Conservation (phyloP, 176 grass and related monocot genomes). For the Chloris gayana region DNA sequence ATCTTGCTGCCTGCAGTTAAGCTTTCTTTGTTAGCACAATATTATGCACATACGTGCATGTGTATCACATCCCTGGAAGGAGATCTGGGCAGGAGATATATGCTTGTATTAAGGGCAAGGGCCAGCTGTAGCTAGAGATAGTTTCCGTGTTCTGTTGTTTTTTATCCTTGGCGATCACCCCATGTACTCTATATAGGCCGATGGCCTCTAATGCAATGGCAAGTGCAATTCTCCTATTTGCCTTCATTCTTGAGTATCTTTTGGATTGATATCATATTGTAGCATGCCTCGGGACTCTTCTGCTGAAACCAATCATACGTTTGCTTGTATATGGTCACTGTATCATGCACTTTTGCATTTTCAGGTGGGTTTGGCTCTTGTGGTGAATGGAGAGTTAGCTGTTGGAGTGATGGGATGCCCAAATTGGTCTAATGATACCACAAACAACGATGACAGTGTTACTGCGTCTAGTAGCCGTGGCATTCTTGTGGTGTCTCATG, state of each 20-base stretch:
- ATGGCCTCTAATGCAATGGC: too few relatives aligned
- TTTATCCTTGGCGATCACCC: too few relatives aligned
- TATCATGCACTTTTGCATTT: slow-evolving; percentile 37
- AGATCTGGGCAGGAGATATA: too few relatives aligned
- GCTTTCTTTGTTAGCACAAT: too few relatives aligned
- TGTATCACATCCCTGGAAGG: too few relatives aligned
- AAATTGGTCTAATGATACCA: slow-evolving; percentile 66
- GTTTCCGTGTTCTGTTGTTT: too few relatives aligned
- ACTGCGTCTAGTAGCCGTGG: slow-evolving; percentile 38
- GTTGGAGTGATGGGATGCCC: slow-evolving; percentile 89
- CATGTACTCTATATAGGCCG: too few relatives aligned
- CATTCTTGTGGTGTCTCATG: slow-evolving; percentile 79
- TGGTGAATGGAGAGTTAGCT: slow-evolving; percentile 74
- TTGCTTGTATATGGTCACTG: slow-evolving; percentile 7
- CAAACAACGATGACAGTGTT: slow-evolving; percentile 18
- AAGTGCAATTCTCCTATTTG: too few relatives aligned
- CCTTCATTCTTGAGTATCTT: not conserved
- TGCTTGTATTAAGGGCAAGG: too few relatives aligned
- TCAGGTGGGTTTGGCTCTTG: slow-evolving; percentile 87
- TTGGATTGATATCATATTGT: slow-evolving; percentile 16
- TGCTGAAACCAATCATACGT: not conserved
- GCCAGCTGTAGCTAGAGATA: too few relatives aligned
- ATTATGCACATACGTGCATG: too few relatives aligned
- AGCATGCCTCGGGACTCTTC: not conserved
- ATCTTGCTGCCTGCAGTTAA: slow-evolving; percentile 8